phyloP scores from a whole-genome alignment of 106 monocot species.

The Dendrobium chrysotoxum region DNA sequence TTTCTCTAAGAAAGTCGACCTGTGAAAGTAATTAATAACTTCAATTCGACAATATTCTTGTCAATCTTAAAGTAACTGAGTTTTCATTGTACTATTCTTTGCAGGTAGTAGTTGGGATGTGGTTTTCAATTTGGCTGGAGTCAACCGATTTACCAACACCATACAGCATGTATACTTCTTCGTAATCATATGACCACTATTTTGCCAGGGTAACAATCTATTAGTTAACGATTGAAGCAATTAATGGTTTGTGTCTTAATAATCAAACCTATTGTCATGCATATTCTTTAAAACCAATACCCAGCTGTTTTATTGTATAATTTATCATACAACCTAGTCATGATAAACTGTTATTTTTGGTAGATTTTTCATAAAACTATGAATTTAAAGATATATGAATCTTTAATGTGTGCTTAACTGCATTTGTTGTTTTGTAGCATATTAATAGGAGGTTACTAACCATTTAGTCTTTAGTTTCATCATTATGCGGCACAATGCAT shows the following conservation, averaged over 20 bases:
- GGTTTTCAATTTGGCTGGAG: conserved; percentile 78
- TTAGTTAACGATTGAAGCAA: neutral
- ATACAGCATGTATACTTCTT: conserved; percentile 83
- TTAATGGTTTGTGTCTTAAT: neutral
- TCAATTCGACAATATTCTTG: neutral
- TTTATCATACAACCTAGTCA: neutral
- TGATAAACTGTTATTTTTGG: neutral
- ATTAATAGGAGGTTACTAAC: neutral
- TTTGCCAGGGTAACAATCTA: conserved; percentile 23
- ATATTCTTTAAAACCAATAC: conserved; percentile 1
- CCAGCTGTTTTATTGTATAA: neutral
- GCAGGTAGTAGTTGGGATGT: conserved; percentile 61
- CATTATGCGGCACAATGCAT: neutral
- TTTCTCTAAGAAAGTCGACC: neutral
- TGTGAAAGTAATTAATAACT: neutral
- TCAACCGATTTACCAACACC: conserved; percentile 60
- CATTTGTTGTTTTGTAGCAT: neutral
- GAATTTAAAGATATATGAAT: neutral
- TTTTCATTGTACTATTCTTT: conserved; percentile 4
- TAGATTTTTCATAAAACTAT: neutral
- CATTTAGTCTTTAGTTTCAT: neutral
- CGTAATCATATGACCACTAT: conserved; percentile 28
- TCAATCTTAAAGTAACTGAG: neutral
- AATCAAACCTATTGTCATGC: neutral
- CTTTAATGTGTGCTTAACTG: neutral